phyloP scores from a whole-genome alignment of 2,329 filamentous ascomycete genomes.

The Trichoderma atroviride region DNA sequence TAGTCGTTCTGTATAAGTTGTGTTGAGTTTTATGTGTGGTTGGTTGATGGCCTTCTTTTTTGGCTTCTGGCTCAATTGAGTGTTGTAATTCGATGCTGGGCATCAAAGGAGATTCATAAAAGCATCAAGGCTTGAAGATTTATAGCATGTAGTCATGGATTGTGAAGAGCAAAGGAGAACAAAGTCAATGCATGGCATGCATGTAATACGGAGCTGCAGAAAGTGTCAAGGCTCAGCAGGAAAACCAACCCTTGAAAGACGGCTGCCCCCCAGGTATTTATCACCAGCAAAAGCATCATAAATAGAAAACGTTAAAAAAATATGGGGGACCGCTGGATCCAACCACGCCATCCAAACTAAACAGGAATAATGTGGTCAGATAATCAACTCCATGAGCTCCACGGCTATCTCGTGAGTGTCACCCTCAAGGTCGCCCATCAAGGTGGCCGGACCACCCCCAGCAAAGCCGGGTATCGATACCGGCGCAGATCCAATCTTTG shows the following conservation, averaged over 20 bases:
- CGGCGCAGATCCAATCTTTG: conserved; percentile 8
- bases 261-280: neutral
- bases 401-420: neutral
- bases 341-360: neutral
- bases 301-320: neutral
- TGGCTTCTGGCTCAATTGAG: neutral
- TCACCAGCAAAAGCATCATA: neutral
- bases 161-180: neutral
- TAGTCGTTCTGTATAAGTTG: no score
- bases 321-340: neutral
- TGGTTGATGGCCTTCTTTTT: neutral
- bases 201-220: neutral
- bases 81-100: neutral
- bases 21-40: no score
- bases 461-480: neutral
- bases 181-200: no score
- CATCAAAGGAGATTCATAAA: neutral
- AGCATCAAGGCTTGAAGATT: neutral
- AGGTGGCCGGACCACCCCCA: neutral
- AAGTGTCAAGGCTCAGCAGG: neutral
- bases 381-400: neutral
- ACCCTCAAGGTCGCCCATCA: conserved; percentile 8
- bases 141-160: neutral
- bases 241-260: neutral
- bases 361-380: neutral